Evolutionary conservation across 441 rosid genomes (phyloP), one percentile per base, ranked within the genome.

Genomic region (Brassica hybrid): DNA sequence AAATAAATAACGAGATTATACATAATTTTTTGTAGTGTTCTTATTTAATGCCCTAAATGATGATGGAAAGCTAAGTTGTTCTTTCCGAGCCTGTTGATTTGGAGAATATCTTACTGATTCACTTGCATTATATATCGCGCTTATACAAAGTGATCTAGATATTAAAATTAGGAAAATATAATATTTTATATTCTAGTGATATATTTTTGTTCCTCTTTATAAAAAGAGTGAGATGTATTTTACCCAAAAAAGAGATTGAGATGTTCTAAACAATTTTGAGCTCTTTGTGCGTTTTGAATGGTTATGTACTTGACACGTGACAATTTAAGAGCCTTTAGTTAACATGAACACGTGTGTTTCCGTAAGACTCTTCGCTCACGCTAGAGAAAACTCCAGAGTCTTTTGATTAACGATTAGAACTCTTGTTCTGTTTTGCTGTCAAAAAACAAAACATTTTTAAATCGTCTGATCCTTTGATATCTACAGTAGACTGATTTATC

Each of bases 311-410:
- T 6, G 27, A 10, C 65, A 76, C 74, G 70, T 69, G 79, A 57
- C 21, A 76, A 4, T 2, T 34, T 10, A 34, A 7, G 19, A 69
- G 56, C 74, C 74, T 34, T 61, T 62, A 48, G 74, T 7, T 75
- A 17, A 48, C 56, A 18, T 68, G 54, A 5, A 68, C 50, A 72
- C 69, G 56, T 76, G 41, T 54, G 58, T 57, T 18, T 32, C 27
- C n/a, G 36, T 30, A 13, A 75, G 30, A 57, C 30, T 10, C n/a
- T 57, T 2, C n/a, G 23, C 62, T 30, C 76, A 27, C 72, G 78
- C 27, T 23, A 43, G 7, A 27, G 73, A 58, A 58, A 19, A 30
- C 12, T 76, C 74, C 41, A 23, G 63, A 76, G 43, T 69, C 59
- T 18, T 21, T 74, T 23, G 34, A 2, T 16, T 3, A 27, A 27